Conservation (phyloP, 768 basidiomycete species). For the Lepiota brunneoincarnata region DNA sequence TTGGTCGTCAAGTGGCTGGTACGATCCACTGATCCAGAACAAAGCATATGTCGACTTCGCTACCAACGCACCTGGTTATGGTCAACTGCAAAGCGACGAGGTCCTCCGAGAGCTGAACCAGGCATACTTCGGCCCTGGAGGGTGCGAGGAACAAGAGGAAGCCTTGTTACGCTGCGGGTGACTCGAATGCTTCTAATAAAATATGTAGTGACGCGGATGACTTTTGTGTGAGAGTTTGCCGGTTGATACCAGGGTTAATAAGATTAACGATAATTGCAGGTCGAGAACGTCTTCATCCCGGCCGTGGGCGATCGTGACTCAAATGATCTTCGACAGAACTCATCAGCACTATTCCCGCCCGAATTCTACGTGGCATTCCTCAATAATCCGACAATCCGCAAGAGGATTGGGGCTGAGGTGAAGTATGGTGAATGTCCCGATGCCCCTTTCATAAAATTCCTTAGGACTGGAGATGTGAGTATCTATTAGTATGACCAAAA, state of each 20-base stretch:
- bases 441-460: conserved; percentile 39
- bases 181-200: conserved; percentile 37
- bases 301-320: conserved; percentile 52
- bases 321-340: conserved; percentile 58
- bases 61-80: conserved; percentile 62
- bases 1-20: conserved; percentile 49
- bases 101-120: conserved; percentile 46
- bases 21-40: conserved; percentile 62
- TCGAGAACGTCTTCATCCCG: conserved; percentile 44
- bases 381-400: conserved; percentile 28
- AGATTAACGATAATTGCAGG: conserved; percentile 24
- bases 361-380: conserved; percentile 53
- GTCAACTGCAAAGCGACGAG: conserved; percentile 49
- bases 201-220: conserved; percentile 51
- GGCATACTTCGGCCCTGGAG: conserved; percentile 43
- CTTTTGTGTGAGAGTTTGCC: conserved; percentile 46
- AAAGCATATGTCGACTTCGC: conserved; percentile 61
- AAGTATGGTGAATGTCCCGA: conserved; percentile 48
- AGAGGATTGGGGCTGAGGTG: conserved; percentile 50
- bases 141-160: conserved; percentile 53
- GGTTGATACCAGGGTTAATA: neutral
- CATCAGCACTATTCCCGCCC: conserved; percentile 51
- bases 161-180: conserved; percentile 58
- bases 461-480: conserved; percentile 55
- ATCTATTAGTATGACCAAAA: neutral